Base-by-base conservation (phyloP, 306 rosid species). In the Oemleria cerasiformis region DNA sequence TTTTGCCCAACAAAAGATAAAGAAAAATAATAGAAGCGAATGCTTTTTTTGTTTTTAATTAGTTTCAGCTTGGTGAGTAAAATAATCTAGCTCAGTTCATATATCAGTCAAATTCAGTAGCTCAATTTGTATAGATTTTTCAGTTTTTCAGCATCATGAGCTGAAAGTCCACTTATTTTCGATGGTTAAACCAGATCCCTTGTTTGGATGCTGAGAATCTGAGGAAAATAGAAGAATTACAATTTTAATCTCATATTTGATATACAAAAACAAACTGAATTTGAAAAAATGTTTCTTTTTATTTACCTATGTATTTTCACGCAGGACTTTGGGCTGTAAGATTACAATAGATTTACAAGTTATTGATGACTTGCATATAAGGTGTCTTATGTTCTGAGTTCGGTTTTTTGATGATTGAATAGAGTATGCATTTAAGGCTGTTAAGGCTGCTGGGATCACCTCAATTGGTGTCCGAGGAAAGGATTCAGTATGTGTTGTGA, bases 391-490 rank as follows among this genome's bases (percentile, higher is more conserved):
- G n/a, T 70, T 70, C 78, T 78, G 55, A 80, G 40, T 79, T 57
- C 44, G 71, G 1, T 60, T 69, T 85, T 55, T 72, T 34, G 50
- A 80, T 85, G 76, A 51, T 44, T 61, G 77, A 73, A 43, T 78
- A 94, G 99, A 94, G 80, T 94, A 94, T 84, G 99, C 99, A 14
- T 94, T 94, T 71, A 94, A 94, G 91, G 99, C 99, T 73, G 99
- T 94, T 56, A 94, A 94, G 82, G 92, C 99, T 49, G 80, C 92
- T 6, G 97, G 99, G 66, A 94, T 81, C 65, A 91, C 99, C 74
- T 94, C 99, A 0, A 94, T 94, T 53, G 99, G 92, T 45, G 99
- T 94, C 16, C 84, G 93, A 30, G 99, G 99, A 75, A 94, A 85
- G 77, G 96, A 94, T 83, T 94, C 97, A 0, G 77, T 94, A 47